Conservation (phyloP, 495 filamentous ascomycete genomes). For the Mytilinidion resinicola region DNA sequence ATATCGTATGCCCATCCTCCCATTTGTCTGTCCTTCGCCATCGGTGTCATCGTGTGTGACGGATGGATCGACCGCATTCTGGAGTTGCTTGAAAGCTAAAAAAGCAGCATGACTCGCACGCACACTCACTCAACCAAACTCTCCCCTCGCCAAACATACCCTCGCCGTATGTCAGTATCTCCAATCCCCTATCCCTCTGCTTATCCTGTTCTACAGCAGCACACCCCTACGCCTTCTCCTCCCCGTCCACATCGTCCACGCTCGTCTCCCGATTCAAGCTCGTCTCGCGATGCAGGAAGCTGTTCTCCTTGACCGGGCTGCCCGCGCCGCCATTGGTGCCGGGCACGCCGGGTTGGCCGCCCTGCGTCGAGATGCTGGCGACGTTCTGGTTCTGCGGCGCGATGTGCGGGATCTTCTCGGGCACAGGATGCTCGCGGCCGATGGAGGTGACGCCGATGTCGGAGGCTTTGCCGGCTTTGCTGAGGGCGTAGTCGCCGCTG, state of each 20-base stretch:
- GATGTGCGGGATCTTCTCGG: conserved; percentile 93
- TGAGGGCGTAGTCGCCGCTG: conserved; percentile 94
- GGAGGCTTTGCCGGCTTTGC: conserved; percentile 94
- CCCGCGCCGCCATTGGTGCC: conserved; percentile 42
- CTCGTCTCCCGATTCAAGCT: conserved; percentile 71
- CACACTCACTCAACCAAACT: too few species aligned
- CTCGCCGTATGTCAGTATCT: too few species aligned
- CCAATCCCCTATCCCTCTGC: not conserved
- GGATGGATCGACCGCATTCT: too few species aligned
- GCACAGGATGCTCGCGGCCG: conserved; percentile 87
- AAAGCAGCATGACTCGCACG: too few species aligned
- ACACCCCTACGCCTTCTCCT: conserved; percentile 48
- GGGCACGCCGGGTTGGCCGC: conserved; percentile 39
- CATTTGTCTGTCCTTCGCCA: too few species aligned
- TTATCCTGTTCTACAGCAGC: conserved; percentile 40
- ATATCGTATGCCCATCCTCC: too few species aligned
- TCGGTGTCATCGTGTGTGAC: too few species aligned
- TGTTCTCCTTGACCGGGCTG: conserved; percentile 81
- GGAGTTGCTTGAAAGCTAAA: too few species aligned
- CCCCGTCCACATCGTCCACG: conserved; percentile 56
- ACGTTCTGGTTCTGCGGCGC: conserved; percentile 44
- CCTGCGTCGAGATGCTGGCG: conserved; percentile 40
- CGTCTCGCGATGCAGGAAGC: conserved; percentile 69
- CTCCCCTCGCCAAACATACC: too few species aligned
- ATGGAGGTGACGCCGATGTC: conserved; percentile 90